Evolutionary conservation across 2,329 filamentous ascomycete genomes (phyloP), one percentile per base, ranked within the genome.

Genomic region (Colletotrichum sp.): DNA sequence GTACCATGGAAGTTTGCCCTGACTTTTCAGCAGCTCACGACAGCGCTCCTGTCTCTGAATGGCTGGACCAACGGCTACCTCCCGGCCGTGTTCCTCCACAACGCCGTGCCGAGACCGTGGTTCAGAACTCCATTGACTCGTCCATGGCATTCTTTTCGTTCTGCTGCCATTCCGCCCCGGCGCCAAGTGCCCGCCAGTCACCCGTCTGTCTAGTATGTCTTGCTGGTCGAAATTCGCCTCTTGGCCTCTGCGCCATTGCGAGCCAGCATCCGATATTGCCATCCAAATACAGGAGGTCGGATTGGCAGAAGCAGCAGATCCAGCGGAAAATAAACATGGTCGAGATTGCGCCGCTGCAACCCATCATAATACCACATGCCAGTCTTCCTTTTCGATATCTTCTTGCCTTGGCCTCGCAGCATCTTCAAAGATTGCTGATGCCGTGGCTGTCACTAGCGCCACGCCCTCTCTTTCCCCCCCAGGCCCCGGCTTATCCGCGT

Each of bases 371-470:
- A 62, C 16, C 63, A 69, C 70, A 73, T 76, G 73, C 73, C 70
- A 65, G 59, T 77, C 34, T 67, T 77, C 26, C 15, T 77, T 67
- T 44, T 77, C 72, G 71, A 75, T 71, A 75, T 71, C 71, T 71
- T 71, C 71, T 67, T 63, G 13, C 32, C 28, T 57, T 32, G 34
- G 64, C 63, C 63, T 57, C 44, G 34, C 70, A 68, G 67, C 63
- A 63, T 68, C 52, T 44, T 65, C 15, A n/a, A 18, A 36, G 69
- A 59, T 72, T 60, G 69, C 63, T 36, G 32, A 44, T 64, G 44
- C 34, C 32, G 13, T n/a, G 30, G 26, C 28, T 28, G n/a, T 24
- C 30, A 24, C 34, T 74, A 76, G 64, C 39, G 52, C 44, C 72
- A 71, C 67, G 57, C 60, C 72, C 39, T 34, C 21, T 12, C 65